Evolutionary conservation across 805 yeast genomes (phyloP), one percentile per base, ranked within the genome.

Genomic region (Pichia nakasei): DNA sequence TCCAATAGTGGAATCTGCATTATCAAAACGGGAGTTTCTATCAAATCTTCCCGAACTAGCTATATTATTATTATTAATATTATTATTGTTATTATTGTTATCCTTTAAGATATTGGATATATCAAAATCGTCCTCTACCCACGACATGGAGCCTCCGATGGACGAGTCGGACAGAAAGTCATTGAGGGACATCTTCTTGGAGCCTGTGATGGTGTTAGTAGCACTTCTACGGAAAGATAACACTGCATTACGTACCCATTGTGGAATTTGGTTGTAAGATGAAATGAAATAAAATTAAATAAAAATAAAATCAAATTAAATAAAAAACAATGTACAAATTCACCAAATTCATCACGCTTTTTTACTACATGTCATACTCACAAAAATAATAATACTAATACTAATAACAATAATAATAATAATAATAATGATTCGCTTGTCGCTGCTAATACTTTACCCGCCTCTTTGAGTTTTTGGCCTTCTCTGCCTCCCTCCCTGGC

Each of bases 71-170:
- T 9, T 17, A 9, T 17, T 24, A n/a, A 18, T 35, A 15, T 15
- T 9, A n/a, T 22, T 22, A 19, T 22, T 22, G 2, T 15, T 9
- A 19, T 12, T 18, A 22, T 21, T 8, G 22, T 21, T 29, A 7
- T 24, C 13, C 11, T 34, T n/a, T 17, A 19, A 9, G 11, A 19
- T 37, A 33, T 82, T 72, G 35, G 72, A 70, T 61, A 79, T 65
- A 55, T 80, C 86, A 45, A 80, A 76, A 54, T 79, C 85, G 52
- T 80, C 85, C 13, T 45, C 45, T 17, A 84, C 85, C 86, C 86
- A 80, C 8, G 78, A 73, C 8, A 39, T 37, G 22, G 48, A 43
- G 8, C 73, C 72, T 34, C 73, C 72, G 33, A 69, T 53, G 35
- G 66, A 55, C 38, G 68, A 66, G 48, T 69, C 73, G 22, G 67